A percentile compares a stretch with the other conserved stretches of the same genome.
phyloP scores from a whole-genome alignment of 306 rosid genomes.

The Macrotyloma uniflorum region DNA sequence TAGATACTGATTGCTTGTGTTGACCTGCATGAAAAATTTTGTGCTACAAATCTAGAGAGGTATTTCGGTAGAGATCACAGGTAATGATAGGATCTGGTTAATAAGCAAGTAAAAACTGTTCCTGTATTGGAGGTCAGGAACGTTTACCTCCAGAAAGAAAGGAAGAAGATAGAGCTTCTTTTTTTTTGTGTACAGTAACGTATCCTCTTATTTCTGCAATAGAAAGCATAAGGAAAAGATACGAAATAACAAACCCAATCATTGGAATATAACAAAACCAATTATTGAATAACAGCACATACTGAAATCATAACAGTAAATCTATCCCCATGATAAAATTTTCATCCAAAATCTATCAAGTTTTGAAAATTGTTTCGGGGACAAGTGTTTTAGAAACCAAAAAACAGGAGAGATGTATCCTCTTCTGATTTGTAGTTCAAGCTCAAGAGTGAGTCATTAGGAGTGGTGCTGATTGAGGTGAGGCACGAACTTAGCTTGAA shows the following conservation, averaged over 20 bases:
- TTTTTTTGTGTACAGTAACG: too few species aligned
- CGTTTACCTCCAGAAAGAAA: too few species aligned
- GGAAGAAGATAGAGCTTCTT: too few species aligned
- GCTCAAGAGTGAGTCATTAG: background rate
- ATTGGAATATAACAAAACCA: too few species aligned
- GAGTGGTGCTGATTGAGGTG: background rate
- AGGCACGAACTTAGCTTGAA: background rate
- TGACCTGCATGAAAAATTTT: background rate
- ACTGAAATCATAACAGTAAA: too few species aligned
- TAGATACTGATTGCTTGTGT: background rate
- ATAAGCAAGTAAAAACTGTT: too few species aligned
- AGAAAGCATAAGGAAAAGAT: too few species aligned
- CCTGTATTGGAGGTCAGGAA: too few species aligned
- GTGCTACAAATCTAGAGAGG: background rate
- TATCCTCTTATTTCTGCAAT: too few species aligned
- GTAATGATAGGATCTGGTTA: too few species aligned
- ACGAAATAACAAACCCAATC: too few species aligned
- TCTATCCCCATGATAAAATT: background rate
- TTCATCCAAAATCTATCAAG: background rate
- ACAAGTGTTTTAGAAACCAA: background rate
- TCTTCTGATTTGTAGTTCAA: background rate
- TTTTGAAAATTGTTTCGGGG: background rate
- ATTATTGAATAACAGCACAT: too few species aligned
- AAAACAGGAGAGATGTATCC: background rate
- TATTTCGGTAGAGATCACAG: background rate